phyloP scores from a whole-genome alignment of 352 stramenopile species.

The Phytopythium ostracodes region DNA sequence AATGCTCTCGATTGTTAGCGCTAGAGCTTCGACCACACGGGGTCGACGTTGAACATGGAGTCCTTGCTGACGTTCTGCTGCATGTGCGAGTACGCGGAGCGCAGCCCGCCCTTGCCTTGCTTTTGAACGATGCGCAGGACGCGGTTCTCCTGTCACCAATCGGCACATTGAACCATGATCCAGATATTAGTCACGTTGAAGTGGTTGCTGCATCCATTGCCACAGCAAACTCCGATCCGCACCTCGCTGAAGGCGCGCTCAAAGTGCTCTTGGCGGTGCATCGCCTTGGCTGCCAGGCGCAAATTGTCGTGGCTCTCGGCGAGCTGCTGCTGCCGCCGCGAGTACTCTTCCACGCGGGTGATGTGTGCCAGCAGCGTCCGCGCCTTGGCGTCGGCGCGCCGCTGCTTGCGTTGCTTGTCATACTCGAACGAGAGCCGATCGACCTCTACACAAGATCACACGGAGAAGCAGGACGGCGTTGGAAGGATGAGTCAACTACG shows the following conservation, averaged over 20 bases:
- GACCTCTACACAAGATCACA: neutral
- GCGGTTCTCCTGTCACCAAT: conserved; percentile 26
- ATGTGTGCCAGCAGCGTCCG: conserved; percentile 44
- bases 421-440: conserved; percentile 45
- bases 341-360: conserved; percentile 38
- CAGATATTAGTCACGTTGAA: neutral
- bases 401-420: conserved; percentile 40
- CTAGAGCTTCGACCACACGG: neutral
- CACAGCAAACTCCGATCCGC: neutral
- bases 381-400: conserved; percentile 30
- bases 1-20: too few relatives aligned
- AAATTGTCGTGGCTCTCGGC: conserved; percentile 30
- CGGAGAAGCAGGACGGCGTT: neutral
- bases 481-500: neutral
- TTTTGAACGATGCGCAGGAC: conserved; percentile 25
- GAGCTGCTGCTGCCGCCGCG: conserved; percentile 30
- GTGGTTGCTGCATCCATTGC: neutral
- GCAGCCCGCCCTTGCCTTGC: conserved; percentile 37
- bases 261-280: conserved; percentile 42
- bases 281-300: conserved; percentile 38
- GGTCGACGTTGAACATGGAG: conserved; percentile 57
- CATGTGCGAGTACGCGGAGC: conserved; percentile 17
- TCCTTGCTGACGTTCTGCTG: conserved; percentile 47
- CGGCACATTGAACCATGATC: neutral
- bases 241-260: conserved; percentile 33